Evolutionary conservation across 2,329 filamentous ascomycete species (phyloP), one percentile per base, ranked within the genome.

Genomic region (Hymenoscyphus repandus): DNA sequence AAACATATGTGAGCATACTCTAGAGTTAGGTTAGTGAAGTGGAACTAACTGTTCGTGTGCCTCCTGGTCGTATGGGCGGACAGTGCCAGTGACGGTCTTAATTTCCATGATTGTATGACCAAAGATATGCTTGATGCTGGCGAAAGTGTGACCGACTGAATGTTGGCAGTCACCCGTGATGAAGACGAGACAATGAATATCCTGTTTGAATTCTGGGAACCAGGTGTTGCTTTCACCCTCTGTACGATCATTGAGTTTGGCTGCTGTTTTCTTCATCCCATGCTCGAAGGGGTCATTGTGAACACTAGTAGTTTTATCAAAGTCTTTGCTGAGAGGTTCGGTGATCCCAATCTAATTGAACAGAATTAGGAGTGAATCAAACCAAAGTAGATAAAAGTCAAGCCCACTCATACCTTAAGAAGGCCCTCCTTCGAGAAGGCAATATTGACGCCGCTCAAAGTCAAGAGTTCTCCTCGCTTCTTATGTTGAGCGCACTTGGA

Each of bases 41-140:
- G 15, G 32, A n/a, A 52, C 65, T 58, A 51, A 69, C 68, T 71
- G 69, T 44, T 70, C 69, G 40, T 70, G 68, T 7, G 68, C 69
- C 18, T 60, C 58, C 42, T 68, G 60, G 9, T 61, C 56, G 11
- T 64, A 68, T 7, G 69, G 68, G 3, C 69, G 60, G 10, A 64
- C 60, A 33, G 69, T 61, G 3, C 69, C 69, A 15, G 54, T 45
- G 10, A 70, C 55, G 3, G 54, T 59, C 33, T 61, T 59, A 1
- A 69, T 63, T 50, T 70, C 63, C 22, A 60, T 58, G 11, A 69
- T 62, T 1, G 58, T 58, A 10, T 58, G 56, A 31, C 57, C 48
- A 50, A 72, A 67, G 10, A 68, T 58, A 6, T 58, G 47, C 52
- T 65, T 66, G 51, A 69, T 59, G 5, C 59, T 58, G 17, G 59